Evolutionary conservation across 345 rosid genomes (phyloP).

Genomic region (Stellera chamaejasme): DNA sequence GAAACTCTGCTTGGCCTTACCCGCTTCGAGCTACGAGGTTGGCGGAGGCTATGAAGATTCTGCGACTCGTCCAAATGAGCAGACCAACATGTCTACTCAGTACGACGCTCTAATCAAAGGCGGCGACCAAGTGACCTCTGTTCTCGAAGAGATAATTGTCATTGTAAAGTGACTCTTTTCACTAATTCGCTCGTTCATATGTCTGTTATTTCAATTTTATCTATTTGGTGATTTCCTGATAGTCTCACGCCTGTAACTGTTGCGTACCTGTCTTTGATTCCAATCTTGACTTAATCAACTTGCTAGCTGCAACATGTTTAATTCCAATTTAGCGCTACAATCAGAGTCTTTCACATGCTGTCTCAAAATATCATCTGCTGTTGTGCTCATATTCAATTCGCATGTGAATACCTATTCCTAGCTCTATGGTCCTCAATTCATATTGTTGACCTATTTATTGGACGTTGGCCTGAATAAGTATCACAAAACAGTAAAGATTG

Average conservation of each 20-base stretch:
- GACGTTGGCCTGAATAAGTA: too few relatives aligned
- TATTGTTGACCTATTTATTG: too few relatives aligned
- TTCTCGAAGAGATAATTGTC: slow-evolving; percentile 78
- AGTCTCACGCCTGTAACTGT: not conserved
- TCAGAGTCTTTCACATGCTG: too few relatives aligned
- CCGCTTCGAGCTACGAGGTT: slow-evolving; percentile 40
- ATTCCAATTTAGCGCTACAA: too few relatives aligned
- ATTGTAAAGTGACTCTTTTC: slow-evolving; percentile 32
- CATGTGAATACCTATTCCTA: too few relatives aligned
- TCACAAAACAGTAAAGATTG: not conserved
- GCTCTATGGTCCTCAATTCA: too few relatives aligned
- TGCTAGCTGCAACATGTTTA: too few relatives aligned
- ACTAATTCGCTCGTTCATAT: not conserved
- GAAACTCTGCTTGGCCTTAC: slow-evolving; percentile 23
- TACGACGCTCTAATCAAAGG: slow-evolving; percentile 80
- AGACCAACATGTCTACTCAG: slow-evolving; percentile 23
- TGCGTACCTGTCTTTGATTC: not conserved
- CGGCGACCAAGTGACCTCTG: slow-evolving; percentile 92
- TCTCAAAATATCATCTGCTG: too few relatives aligned
- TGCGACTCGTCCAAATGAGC: slow-evolving; percentile 27
- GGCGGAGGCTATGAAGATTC: slow-evolving; percentile 62
- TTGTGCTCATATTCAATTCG: too few relatives aligned
- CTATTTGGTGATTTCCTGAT: too few relatives aligned
- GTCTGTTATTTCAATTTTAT: too few relatives aligned
- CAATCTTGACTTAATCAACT: too few relatives aligned